phyloP scores from a whole-genome alignment of 2,329 filamentous ascomycete genomes.

The Colletotrichum horii region DNA sequence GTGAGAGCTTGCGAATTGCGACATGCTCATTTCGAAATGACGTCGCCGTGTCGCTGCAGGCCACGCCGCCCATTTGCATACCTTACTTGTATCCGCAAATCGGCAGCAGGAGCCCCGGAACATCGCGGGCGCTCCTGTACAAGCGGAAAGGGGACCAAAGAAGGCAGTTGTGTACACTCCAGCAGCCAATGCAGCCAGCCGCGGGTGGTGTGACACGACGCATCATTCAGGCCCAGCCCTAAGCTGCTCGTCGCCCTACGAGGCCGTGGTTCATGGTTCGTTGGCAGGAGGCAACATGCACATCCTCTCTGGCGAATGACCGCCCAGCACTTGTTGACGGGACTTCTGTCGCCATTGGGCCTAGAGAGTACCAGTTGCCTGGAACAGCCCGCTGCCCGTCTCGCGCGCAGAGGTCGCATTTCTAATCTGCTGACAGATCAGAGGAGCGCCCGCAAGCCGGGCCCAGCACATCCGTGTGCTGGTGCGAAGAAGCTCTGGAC shows the following conservation, averaged over 20 bases:
- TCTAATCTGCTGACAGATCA: constrained; percentile 6
- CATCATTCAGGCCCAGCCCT: constrained; percentile 10
- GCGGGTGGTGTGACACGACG: constrained; percentile 3
- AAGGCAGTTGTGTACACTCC: background rate
- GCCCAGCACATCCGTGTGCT: background rate
- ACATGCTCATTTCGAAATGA: background rate
- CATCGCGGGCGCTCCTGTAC: background rate
- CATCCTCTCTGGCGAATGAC: background rate
- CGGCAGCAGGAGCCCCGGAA: background rate
- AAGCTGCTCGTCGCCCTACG: constrained; percentile 6
- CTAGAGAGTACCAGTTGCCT: background rate
- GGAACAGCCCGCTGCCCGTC: background rate
- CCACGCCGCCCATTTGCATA: constrained; percentile 2
- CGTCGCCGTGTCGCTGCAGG: background rate
- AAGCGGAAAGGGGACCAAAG: background rate
- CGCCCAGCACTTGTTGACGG: background rate
- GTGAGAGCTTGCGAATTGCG: background rate
- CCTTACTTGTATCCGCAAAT: background rate
- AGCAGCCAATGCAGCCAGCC: constrained; percentile 4
- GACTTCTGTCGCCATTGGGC: background rate
- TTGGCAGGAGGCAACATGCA: background rate
- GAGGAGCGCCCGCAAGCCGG: background rate
- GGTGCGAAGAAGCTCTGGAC: background rate
- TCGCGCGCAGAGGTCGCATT: background rate
- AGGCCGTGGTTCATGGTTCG: background rate